Base-by-base conservation (phyloP, 768 basidiomycete species). In the Lactifluus subvellereus region DNA sequence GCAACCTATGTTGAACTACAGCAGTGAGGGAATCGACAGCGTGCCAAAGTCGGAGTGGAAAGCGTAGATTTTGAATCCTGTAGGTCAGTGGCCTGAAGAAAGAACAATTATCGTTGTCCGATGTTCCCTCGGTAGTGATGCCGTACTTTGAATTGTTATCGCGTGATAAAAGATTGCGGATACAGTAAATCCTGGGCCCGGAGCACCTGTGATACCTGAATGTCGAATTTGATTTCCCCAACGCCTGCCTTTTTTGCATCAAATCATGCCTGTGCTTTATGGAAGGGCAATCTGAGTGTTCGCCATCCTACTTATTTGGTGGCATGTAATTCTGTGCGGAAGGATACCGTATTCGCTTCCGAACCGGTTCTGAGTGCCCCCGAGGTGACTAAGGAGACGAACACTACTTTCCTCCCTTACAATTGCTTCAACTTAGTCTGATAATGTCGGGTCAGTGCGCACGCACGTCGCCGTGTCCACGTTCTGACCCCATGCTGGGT, bases 11-110 rank as follows among this genome's bases (percentile, higher is more conserved):
- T 57, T 37, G 54, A 63, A 27, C 9, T 54, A 4, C 45, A 52
- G 20, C 57, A 73, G 72, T 73, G 35, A 73, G 68, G 62, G 69
- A 69, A 59, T 70, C 66, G 3, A 64, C 65, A 22, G 2, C 11
- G 48, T 42, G 13, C 40, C 4, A 59, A 51, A 42, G 42, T 13
- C 32, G 0, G 58, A n/a, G 37, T 59, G 27, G 32, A 40, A 51
- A 42, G n/a, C 18, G 50, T 42, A 40, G 37, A 51, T 30, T 18
- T 8, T n/a, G 56, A 50, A 49, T 14, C 27, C 11, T 43, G 49
- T 50, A 40, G 32, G 37, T 22, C 16, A 50, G n/a, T 47, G n/a
- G 5, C 9, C 10, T 48, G 10, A 48, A 27, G n/a, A 16, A 20
- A 48, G 3, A 48, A 48, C 11, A 48, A 48, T 47, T 20, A 48